Evolutionary conservation across 306 rosid genomes (phyloP).

Genomic region (Cucurbita maxima): DNA sequence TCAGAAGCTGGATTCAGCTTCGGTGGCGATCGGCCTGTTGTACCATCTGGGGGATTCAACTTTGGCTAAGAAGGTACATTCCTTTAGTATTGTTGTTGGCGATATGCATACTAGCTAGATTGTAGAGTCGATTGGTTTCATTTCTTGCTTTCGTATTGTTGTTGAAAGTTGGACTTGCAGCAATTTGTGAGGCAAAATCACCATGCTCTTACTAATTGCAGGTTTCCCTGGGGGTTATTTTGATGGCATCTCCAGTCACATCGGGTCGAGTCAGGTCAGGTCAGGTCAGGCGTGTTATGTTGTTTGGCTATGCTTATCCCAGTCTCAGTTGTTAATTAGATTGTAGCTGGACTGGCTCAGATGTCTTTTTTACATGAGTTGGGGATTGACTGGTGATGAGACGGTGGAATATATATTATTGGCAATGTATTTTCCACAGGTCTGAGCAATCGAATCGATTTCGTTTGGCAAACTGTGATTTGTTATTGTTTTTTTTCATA

Average conservation of each 20-base stretch:
- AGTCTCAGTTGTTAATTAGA: conserved; percentile 7
- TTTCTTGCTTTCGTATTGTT: not conserved
- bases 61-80: conserved; percentile 46
- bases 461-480: not conserved
- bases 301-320: not conserved
- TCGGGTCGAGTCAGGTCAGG: not conserved
- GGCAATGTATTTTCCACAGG: not conserved
- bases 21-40: conserved; percentile 42
- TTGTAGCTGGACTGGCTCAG: not conserved
- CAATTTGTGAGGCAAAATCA: not conserved
- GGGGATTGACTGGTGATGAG: conserved; percentile 2
- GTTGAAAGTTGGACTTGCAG: not conserved
- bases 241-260: not conserved
- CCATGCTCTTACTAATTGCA: not conserved
- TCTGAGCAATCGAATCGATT: not conserved
- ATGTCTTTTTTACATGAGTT: not conserved
- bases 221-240: not conserved
- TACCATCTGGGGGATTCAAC: conserved; percentile 89
- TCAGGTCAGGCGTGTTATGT: conserved; percentile 2
- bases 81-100: too few relatives aligned
- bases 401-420: not conserved
- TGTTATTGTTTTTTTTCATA: not conserved
- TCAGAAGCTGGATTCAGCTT: conserved; percentile 61
- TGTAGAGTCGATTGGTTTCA: not conserved
- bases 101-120: not conserved